Evolutionary conservation across 1,139 yeast genomes (phyloP), one percentile per base, ranked within the genome.

Genomic region (Sugiyamaella novakii): DNA sequence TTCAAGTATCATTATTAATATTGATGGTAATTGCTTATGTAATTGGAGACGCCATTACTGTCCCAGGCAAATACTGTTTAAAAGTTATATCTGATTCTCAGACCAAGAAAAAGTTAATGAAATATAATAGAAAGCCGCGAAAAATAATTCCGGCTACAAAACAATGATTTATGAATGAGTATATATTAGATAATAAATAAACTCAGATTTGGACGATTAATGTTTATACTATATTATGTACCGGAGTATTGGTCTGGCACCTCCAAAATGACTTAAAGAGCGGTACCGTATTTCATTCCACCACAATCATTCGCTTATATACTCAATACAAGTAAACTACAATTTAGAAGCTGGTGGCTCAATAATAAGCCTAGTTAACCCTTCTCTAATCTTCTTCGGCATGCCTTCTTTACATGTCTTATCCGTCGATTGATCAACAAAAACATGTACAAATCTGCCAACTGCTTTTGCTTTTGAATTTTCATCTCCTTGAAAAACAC

Each of bases 361-460:
- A 36, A 54, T 22, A 11, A 53, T 41, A 11, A 56, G 43, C 18
- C 34, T 38, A 10, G 42, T 21, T n/a, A 59, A 52, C 2, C 61
- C 63, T 15, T 50, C 30, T 31, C 63, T 51, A 11, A 58, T 49
- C 2, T 45, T 43, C 5, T 46, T 45, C 2, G 62, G 53, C 55
- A 60, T 61, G 5, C 63, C 62, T 14, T 37, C 43, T 7, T 57
- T 57, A 22, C 50, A 44, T 6, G 65, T 57, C 43, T 59, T 57
- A 43, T 57, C 53, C 6, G 67, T 61, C 14, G 46, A 25, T 21
- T 54, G 46, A 39, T 64, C 64, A 8, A 65, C 65, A 52, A 64
- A 65, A 7, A 64, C 68, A 51, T 62, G 68, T 2, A 61, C 62
- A 50, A 62, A 60, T 19, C 56, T 45, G 27, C 68, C 68, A 8